Evolutionary conservation across 371 early-diverging fungal genomes (phyloP), one percentile per base, ranked within the genome.

Genomic region (Fennellomyces sp.): DNA sequence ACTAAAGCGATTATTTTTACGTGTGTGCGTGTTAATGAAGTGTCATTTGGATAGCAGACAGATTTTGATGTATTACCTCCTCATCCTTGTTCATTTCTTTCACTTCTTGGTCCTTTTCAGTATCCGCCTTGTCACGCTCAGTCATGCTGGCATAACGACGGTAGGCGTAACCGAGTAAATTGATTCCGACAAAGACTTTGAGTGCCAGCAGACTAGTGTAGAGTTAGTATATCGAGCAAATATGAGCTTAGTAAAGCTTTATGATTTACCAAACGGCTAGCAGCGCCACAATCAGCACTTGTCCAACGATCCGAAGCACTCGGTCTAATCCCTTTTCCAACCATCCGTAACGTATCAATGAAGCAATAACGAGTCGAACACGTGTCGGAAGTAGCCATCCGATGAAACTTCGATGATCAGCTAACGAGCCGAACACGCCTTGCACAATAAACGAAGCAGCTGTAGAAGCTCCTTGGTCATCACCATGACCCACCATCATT

Each of bases 161-260:
- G 67, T 87, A 82, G 2, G 94, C 89, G 76, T 81, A 86, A 21
- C 84, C 85, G 27, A 91, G 77, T 51, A 95, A 71, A 30, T 84
- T 86, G 56, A 84, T 84, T 5, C 92, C 93, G 39, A 92, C 83
- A 15, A 89, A 56, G 10, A 93, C 77, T 70, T 93, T 93, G 26
- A 90, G 48, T 15, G 87, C 80, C 23, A 92, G 74, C 42, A 86
- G 58, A 47, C 88, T 79, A 72, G n/a, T n/a, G n/a, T n/a, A n/a
- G n/a, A n/a, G n/a, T n/a, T n/a, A n/a, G n/a, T n/a, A n/a, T n/a
- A n/a, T n/a, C n/a, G n/a, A n/a, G n/a, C n/a, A n/a, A n/a, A n/a
- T n/a, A n/a, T n/a, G n/a, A n/a, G n/a, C n/a, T n/a, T n/a, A n/a
- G n/a, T n/a, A n/a, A n/a, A n/a, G n/a, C n/a, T n/a, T n/a, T n/a